These are phyloP conservation scores for Pichia insulana DNA, from an alignment of 805 yeast genomes.

Conservation along the genomic window DNA sequence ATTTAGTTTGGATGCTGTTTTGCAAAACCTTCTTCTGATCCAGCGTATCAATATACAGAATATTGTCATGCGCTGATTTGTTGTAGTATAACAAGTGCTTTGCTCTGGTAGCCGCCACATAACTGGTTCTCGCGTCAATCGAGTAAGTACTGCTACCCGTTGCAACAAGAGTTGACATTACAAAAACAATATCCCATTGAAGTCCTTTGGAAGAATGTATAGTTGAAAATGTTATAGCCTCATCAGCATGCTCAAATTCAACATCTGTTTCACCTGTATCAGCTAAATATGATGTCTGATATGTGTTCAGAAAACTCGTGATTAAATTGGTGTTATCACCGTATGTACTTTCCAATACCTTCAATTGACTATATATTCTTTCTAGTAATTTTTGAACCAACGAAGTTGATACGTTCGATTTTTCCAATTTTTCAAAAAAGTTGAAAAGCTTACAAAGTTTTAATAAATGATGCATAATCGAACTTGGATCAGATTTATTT, in stretches of 20 bases:
- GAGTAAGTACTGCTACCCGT: not conserved
- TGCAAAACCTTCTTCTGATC: not conserved
- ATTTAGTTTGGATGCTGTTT: not conserved
- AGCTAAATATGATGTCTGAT: conserved; percentile 19
- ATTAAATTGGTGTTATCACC: conserved; percentile 27
- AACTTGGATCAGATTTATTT: conserved; percentile 28
- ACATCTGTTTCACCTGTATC: conserved; percentile 19
- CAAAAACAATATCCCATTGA: conserved; percentile 62
- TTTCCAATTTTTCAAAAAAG: conserved; percentile 24
- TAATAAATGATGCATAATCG: conserved; percentile 29
- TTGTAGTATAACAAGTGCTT: conserved; percentile 34
- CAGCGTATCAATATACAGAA: conserved; percentile 15
- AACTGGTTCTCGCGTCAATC: conserved; percentile 24
- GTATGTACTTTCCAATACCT: conserved; percentile 12
- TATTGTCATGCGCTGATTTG: conserved; percentile 17
- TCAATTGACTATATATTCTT: conserved; percentile 30
- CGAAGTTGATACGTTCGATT: conserved; percentile 8
- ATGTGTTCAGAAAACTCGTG: conserved; percentile 33
- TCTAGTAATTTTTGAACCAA: conserved; percentile 27
- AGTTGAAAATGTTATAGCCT: conserved; percentile 46
- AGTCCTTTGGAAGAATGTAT: conserved; percentile 70
- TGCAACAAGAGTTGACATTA: conserved; percentile 18
- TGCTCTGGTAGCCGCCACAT: conserved; percentile 65
- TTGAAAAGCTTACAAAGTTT: conserved; percentile 29
- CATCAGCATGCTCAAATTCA: conserved; percentile 12